A percentile compares a stretch with the other conserved stretches of the same genome.
These are phyloP conservation scores for Paragyromitra xinjiangensis DNA, from an alignment of 495 filamentous ascomycete species.

Conservation along the genomic window DNA sequence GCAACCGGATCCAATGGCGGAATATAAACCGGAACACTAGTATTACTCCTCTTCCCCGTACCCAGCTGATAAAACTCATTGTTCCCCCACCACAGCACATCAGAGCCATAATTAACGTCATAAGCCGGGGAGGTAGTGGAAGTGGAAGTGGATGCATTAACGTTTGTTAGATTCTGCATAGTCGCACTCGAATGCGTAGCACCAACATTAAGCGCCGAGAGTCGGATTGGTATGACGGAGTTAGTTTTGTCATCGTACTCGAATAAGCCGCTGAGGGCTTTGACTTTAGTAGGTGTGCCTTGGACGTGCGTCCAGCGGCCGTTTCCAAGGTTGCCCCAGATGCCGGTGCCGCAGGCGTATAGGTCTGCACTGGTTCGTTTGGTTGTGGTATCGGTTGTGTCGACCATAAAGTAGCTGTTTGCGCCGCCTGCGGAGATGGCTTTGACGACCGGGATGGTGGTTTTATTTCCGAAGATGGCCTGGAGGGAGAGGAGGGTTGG, in stretches of 20 bases:
- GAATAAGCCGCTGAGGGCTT: constrained; percentile 77
- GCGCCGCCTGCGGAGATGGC: constrained; percentile 82
- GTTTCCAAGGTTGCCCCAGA: constrained; percentile 81
- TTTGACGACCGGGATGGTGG: constrained; percentile 69
- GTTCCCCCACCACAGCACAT: constrained; percentile 90
- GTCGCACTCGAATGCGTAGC: constrained; percentile 80
- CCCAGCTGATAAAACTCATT: constrained; percentile 95
- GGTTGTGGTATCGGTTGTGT: constrained; percentile 65
- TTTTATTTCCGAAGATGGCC: constrained; percentile 73
- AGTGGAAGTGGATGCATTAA: constrained; percentile 64
- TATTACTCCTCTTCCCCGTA: constrained; percentile 86
- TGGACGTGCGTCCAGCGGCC: constrained; percentile 93
- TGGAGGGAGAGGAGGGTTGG: constrained; percentile 74
- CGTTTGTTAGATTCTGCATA: constrained; percentile 77
- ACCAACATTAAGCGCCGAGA: constrained; percentile 75
- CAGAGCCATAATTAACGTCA: constrained; percentile 82
- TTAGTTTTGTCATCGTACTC: constrained; percentile 83
- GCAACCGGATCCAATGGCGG: constrained; percentile 68
- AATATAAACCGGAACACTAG: constrained; percentile 77
- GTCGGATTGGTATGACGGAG: constrained; percentile 76
- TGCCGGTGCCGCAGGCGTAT: constrained; percentile 85
- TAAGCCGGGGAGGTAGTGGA: constrained; percentile 64
- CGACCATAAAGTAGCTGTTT: constrained; percentile 86
- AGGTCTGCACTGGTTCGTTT: constrained; percentile 74
- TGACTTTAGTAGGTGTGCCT: constrained; percentile 79